A percentile compares a stretch with the other conserved stretches of the same genome.
Evolutionary conservation across 805 yeast genomes (phyloP).

Genomic region (Wickerhamomyces tratensis): DNA sequence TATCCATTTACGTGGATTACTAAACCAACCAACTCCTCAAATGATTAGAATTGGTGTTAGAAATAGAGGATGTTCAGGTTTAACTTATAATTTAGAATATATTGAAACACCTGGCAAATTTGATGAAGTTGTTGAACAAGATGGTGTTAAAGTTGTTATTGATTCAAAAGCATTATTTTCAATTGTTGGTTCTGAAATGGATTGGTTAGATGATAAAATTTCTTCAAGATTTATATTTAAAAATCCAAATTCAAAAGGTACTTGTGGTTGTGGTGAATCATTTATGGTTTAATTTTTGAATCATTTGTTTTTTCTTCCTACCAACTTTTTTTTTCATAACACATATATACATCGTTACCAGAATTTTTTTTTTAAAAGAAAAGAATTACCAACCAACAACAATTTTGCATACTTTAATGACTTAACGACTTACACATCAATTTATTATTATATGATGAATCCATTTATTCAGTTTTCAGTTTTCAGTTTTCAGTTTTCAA

Average conservation of each 20-base stretch:
- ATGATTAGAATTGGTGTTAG: constrained; percentile 88
- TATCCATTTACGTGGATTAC: constrained; percentile 52
- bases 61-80: constrained; percentile 95
- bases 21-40: constrained; percentile 80
- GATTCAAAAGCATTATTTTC: constrained; percentile 95
- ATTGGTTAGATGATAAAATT: constrained; percentile 91
- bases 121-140: constrained; percentile 89
- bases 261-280: constrained; percentile 98
- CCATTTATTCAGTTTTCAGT: too few species aligned
- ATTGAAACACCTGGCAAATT: constrained; percentile 88
- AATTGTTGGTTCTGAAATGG: constrained; percentile 97
- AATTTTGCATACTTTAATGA: too few species aligned
- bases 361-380: too few species aligned
- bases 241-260: constrained; percentile 95
- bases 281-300: constrained; percentile 66
- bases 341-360: too few species aligned
- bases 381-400: too few species aligned
- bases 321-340: too few species aligned
- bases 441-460: too few species aligned
- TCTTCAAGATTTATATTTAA: constrained; percentile 83
- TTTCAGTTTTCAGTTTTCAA: too few species aligned
- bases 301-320: too few species aligned
- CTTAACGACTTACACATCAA: too few species aligned
- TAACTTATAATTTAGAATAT: constrained; percentile 85
- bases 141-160: constrained; percentile 84